Evolutionary conservation across 139 green algal species (phyloP), one percentile per base, ranked within the genome.

Genomic region (Dunaliella primolecta): DNA sequence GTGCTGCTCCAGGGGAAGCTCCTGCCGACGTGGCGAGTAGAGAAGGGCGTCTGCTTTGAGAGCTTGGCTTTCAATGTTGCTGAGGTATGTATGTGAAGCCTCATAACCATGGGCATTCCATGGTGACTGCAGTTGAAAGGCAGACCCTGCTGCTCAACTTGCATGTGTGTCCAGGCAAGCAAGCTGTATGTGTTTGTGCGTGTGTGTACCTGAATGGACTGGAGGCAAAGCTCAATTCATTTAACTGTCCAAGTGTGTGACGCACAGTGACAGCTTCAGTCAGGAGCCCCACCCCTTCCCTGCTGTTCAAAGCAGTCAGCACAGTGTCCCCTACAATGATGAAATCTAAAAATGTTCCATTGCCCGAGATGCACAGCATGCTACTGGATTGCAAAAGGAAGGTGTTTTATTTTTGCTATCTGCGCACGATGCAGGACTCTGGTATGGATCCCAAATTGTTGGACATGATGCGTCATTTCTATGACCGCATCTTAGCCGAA

Each of bases 1-100:
- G n/a, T n/a, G n/a, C n/a, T n/a, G n/a, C n/a, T n/a, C n/a, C 33
- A 33, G 75, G 75, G 32, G 2, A 80, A 11, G 30, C 32, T n/a
- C 34, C 15, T 27, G 23, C 77, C 77, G 20, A 84, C 80, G 0
- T 84, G 80, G 80, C 29, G 27, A 3, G 2, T 84, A 31, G 38
- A 57, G 27, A 32, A 84, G 11, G 80, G 80, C 2, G 30, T 46
- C 38, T 84, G 80, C 80, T 78, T 84, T 37, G 38, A 84, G 80
- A 84, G 80, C 55, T 33, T 84, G 30, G 80, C 80, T 1, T 78
- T 78, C 37, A 31, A 82, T 27, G 35, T 82, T 11, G 36, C 35
- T 35, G 35, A 34, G 35, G 46, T 64, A n/a, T n/a, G n/a, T n/a
- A n/a, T n/a, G n/a, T n/a, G n/a, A n/a, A n/a, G n/a, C n/a, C n/a